Evolutionary conservation across 2,329 filamentous ascomycete genomes (phyloP).

Genomic region (Eurotiales sp.): DNA sequence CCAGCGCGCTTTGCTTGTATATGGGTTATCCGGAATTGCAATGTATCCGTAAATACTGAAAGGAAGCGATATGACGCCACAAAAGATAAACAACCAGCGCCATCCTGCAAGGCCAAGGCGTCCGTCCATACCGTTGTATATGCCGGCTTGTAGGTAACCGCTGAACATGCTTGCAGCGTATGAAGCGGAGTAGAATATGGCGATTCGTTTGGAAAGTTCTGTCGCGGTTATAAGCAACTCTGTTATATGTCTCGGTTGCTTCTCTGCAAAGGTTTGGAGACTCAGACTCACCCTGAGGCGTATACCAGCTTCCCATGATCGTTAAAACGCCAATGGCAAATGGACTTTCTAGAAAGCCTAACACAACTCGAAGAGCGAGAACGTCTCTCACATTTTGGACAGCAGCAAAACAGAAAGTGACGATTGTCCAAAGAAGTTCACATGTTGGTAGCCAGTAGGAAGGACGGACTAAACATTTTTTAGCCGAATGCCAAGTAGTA

Average conservation of each 20-base stretch:
- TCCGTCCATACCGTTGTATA: slow-evolving; percentile 6
- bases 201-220: neutral
- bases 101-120: slow-evolving; percentile 1
- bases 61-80: slow-evolving; percentile 26
- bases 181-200: neutral
- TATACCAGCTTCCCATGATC: neutral
- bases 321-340: neutral
- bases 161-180: neutral
- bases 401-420: neutral
- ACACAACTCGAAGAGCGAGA: neutral
- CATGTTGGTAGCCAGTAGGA: neutral
- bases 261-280: too few species aligned
- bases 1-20: slow-evolving; percentile 22
- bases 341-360: neutral
- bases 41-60: slow-evolving; percentile 26
- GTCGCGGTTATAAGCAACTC: neutral
- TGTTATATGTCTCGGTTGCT: neutral
- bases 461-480: too few species aligned
- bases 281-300: neutral
- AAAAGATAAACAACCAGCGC: slow-evolving; percentile 16
- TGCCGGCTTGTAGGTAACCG: neutral
- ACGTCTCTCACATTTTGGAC: neutral
- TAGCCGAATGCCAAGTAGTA: too few species aligned
- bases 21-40: slow-evolving; percentile 33
- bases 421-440: neutral